phyloP scores from a whole-genome alignment of 2,329 filamentous ascomycete genomes.

The Whalleya microplaca region DNA sequence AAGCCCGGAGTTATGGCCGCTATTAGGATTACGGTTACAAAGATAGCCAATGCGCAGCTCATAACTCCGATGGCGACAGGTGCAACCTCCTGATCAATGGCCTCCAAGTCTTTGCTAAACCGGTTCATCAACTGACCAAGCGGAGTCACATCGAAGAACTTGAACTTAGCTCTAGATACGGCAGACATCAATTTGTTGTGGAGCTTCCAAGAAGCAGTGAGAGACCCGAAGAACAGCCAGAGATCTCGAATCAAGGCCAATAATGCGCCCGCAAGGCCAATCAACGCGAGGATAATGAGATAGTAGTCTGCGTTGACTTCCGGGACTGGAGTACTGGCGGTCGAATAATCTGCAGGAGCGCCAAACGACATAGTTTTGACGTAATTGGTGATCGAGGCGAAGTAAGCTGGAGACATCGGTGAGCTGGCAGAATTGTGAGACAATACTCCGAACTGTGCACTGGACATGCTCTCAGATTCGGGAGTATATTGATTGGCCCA shows the following conservation, averaged over 20 bases:
- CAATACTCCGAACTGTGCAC: conserved; percentile 39
- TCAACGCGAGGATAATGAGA: conserved; percentile 77
- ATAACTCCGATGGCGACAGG: conserved; percentile 82
- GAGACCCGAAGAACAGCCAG: conserved; percentile 89
- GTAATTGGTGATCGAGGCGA: conserved; percentile 45
- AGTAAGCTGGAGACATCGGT: conserved; percentile 43
- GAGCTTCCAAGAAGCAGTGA: conserved; percentile 83
- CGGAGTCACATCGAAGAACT: conserved; percentile 96
- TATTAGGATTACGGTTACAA: conserved; percentile 88
- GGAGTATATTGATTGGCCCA: conserved; percentile 88
- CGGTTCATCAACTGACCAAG: conserved; percentile 97
- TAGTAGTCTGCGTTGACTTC: conserved; percentile 85
- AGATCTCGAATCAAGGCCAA: conserved; percentile 82
- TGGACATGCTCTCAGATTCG: conserved; percentile 43
- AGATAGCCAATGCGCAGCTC: conserved; percentile 65
- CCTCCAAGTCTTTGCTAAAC: conserved; percentile 96
- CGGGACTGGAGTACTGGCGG: conserved; percentile 41
- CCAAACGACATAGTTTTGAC: conserved; percentile 36
- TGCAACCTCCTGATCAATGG: conserved; percentile 93
- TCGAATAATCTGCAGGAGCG: conserved; percentile 44
- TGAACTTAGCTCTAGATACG: conserved; percentile 89
- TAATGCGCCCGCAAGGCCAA: conserved; percentile 77
- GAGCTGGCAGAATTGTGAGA: conserved; percentile 42
- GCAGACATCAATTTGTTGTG: conserved; percentile 78
- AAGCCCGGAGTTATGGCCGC: conserved; percentile 89